Conservation (phyloP, 306 rosid genomes). For the Castanopsis chinensis region DNA sequence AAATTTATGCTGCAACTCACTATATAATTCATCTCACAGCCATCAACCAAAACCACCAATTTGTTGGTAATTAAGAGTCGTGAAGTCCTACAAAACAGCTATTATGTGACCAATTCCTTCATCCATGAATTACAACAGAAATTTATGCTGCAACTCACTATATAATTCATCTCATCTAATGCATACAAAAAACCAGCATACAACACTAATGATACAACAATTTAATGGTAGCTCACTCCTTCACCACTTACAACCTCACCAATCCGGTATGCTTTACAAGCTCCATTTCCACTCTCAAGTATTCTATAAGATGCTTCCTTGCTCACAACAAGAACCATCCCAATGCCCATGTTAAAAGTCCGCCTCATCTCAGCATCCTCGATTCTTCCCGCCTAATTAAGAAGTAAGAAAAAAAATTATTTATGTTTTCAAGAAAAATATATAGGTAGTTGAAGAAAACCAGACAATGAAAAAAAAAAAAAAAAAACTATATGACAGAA, state of each 20-base stretch:
- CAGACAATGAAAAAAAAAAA: background rate
- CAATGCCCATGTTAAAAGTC: conserved; percentile 88
- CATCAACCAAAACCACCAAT: too few relatives aligned
- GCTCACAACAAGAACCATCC: conserved; percentile 87
- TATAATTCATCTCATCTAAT: too few relatives aligned
- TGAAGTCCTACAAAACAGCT: too few relatives aligned
- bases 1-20: background rate
- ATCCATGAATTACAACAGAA: too few relatives aligned
- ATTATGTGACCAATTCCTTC: too few relatives aligned
- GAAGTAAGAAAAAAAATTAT: background rate
- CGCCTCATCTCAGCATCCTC: conserved; percentile 77
- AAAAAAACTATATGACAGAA: background rate
- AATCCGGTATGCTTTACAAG: conserved; percentile 45
- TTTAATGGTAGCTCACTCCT: conserved; percentile 51
- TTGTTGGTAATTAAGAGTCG: too few relatives aligned
- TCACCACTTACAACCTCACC: conserved; percentile 64
- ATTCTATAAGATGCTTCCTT: conserved; percentile 47
- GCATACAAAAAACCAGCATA: too few relatives aligned
- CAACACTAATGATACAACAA: background rate
- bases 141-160: too few relatives aligned
- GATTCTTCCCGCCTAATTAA: conserved; percentile 65
- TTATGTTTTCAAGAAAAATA: background rate
- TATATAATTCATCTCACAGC: too few relatives aligned
- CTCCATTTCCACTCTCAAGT: conserved; percentile 35
- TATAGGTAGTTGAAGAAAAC: background rate